A percentile compares a stretch with the other conserved stretches of the same genome.
These are phyloP conservation scores for Betula pendula DNA, from an alignment of 306 rosid species.

Conservation along the genomic window DNA sequence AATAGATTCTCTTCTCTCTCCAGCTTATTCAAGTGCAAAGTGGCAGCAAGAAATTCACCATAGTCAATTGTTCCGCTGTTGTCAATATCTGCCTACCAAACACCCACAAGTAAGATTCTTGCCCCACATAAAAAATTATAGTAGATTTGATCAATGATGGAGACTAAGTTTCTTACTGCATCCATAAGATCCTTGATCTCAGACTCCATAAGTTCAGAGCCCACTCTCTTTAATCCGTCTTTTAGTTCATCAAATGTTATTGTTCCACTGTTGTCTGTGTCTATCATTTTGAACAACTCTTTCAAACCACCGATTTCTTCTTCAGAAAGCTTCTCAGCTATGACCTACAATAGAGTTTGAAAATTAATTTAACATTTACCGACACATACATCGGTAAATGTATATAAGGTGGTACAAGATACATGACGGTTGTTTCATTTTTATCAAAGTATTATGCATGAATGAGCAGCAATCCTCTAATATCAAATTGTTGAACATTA, in stretches of 20 bases:
- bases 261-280: conserved; percentile 61
- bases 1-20: conserved; percentile 62
- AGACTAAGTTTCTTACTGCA: conserved; percentile 42
- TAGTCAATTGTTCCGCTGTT: conserved; percentile 59
- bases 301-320: conserved; percentile 66
- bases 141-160: neutral
- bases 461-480: neutral
- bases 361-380: neutral
- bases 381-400: neutral
- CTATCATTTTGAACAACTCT: conserved; percentile 60
- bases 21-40: conserved; percentile 59
- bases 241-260: conserved; percentile 61
- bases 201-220: conserved; percentile 66
- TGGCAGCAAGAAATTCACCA: conserved; percentile 65
- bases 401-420: neutral
- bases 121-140: neutral
- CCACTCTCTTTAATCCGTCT: conserved; percentile 56
- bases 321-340: conserved; percentile 64
- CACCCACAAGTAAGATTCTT: conserved; percentile 2
- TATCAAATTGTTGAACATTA: neutral
- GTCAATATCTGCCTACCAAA: conserved; percentile 54
- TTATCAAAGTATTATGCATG: neutral
- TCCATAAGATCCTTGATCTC: conserved; percentile 67
- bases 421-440: neutral
- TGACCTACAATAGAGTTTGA: conserved; percentile 36